These are phyloP conservation scores for Metarhizium humberi DNA, from an alignment of 2,329 filamentous ascomycete genomes.

Conservation along the genomic window DNA sequence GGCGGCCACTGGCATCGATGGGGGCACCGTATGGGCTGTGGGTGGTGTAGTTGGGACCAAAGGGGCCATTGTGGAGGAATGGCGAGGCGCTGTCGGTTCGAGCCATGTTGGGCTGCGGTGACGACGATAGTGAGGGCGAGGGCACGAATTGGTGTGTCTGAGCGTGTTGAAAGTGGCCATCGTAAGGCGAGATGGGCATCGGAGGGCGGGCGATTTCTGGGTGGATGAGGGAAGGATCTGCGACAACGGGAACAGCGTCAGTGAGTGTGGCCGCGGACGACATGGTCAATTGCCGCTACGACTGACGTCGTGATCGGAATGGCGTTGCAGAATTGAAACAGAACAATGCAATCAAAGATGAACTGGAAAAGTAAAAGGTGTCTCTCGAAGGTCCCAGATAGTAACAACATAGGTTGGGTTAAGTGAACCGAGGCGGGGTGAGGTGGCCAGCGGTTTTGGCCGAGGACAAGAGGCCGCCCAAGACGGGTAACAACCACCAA, in stretches of 20 bases:
- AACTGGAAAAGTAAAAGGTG: background rate
- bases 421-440: background rate
- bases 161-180: constrained; percentile 37
- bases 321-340: background rate
- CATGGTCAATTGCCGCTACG: background rate
- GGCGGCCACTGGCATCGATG: constrained; percentile 38
- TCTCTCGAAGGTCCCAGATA: background rate
- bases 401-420: background rate
- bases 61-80: constrained; percentile 47
- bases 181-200: constrained; percentile 37
- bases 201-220: constrained; percentile 40
- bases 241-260: constrained; percentile 23
- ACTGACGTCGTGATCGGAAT: background rate
- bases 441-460: background rate
- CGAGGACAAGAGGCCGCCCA: background rate
- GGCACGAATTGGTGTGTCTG: constrained; percentile 38
- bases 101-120: constrained; percentile 35
- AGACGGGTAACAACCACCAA: background rate
- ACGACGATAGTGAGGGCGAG: constrained; percentile 52
- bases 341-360: background rate
- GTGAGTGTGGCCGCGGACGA: constrained; percentile 9
- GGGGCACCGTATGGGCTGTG: constrained; percentile 44
- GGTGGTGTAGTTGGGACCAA: constrained; percentile 39
- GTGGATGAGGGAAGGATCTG: constrained; percentile 50
- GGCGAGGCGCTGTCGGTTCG: constrained; percentile 57